Conservation (phyloP, 371 early-diverging fungal species). For the Rhizomucor miehei region DNA sequence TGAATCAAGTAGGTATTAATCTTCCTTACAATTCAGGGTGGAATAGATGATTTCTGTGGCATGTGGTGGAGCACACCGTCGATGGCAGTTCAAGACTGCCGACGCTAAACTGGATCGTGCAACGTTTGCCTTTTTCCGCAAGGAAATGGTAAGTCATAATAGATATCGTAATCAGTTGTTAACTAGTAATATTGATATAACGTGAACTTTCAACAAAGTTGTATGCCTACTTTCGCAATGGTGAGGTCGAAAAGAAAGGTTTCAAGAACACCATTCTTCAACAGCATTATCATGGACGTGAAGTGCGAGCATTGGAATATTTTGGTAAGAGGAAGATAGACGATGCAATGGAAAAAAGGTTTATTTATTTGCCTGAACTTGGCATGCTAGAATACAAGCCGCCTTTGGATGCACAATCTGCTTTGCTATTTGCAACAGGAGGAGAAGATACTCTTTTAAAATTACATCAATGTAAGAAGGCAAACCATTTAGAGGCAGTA, state of each 20-base stretch:
- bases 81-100: constrained; percentile 52
- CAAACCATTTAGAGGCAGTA: background rate
- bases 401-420: too few species aligned
- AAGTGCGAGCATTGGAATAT: constrained; percentile 50
- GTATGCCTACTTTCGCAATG: constrained; percentile 47
- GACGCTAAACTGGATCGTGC: constrained; percentile 48
- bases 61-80: constrained; percentile 60
- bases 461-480: constrained; percentile 37
- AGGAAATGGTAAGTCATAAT: constrained; percentile 34
- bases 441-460: constrained; percentile 51
- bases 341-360: too few species aligned
- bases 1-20: background rate
- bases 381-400: too few species aligned
- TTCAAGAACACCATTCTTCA: constrained; percentile 53
- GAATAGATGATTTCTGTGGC: constrained; percentile 52
- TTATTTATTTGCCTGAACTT: too few species aligned
- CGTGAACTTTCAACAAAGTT: constrained; percentile 22
- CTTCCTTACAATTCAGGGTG: background rate
- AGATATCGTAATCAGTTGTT: too few species aligned
- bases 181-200: background rate
- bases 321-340: constrained; percentile 27
- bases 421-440: constrained; percentile 44
- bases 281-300: constrained; percentile 58
- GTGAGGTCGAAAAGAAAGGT: constrained; percentile 30
- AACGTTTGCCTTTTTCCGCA: constrained; percentile 53